A percentile compares a stretch with the other conserved stretches of the same genome.
Evolutionary conservation across 2,329 filamentous ascomycete genomes (phyloP).

Genomic region (Aspergillus novoparasiticus): DNA sequence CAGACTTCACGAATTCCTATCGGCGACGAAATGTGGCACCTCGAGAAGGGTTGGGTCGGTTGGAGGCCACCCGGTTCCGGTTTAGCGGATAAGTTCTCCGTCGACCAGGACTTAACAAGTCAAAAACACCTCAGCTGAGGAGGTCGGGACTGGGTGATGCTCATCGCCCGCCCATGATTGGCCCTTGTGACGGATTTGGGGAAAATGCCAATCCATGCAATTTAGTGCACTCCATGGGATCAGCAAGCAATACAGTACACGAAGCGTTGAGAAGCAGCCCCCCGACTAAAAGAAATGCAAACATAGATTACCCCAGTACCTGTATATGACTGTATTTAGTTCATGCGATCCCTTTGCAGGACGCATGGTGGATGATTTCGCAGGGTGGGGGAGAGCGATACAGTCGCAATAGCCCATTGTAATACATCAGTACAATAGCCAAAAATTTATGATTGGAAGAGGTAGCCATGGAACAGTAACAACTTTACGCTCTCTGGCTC

Average conservation of each 20-base stretch:
- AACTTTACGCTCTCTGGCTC: not conserved
- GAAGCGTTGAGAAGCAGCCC: conserved; percentile 1
- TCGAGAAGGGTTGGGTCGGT: conserved; percentile 80
- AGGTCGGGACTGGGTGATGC: conserved; percentile 3
- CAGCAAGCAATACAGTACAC: conserved; percentile 7
- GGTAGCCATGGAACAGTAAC: not conserved
- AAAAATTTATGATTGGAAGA: not conserved
- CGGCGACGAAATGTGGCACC: conserved; percentile 93
- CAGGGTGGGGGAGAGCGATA: not conserved
- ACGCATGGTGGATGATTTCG: not conserved
- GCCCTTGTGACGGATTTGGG: not conserved
- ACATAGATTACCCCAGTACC: not conserved
- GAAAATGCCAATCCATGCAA: not conserved
- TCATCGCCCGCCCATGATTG: conserved; percentile 3
- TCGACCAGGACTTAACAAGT: conserved; percentile 7
- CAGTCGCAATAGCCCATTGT: not conserved
- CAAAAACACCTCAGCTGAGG: conserved; percentile 16
- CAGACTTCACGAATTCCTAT: conserved; percentile 93
- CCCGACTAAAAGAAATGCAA: not conserved
- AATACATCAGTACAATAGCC: conserved; percentile 4
- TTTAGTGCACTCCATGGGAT: conserved; percentile 1
- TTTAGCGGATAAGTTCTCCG: conserved; percentile 60
- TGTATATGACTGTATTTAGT: not conserved
- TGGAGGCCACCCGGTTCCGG: conserved; percentile 85
- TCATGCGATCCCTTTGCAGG: not conserved